Conservation (phyloP, 352 stramenopile species). For the Globisporangium rhizosaccharum region DNA sequence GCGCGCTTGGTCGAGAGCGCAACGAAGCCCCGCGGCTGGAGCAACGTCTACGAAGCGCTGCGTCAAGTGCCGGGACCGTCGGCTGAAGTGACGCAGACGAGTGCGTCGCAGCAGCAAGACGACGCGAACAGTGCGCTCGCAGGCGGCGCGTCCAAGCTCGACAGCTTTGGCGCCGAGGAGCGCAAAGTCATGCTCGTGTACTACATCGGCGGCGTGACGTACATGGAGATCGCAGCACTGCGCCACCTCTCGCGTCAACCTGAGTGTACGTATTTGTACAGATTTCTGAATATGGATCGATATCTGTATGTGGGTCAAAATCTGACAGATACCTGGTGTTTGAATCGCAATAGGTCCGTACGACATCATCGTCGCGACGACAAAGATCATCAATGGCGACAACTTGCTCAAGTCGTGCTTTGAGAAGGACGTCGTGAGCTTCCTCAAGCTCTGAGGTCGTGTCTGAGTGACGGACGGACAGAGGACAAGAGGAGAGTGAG, state of each 20-base stretch:
- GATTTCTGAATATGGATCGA: background rate
- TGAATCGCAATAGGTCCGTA: constrained; percentile 45
- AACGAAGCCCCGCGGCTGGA: constrained; percentile 74
- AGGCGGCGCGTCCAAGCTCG: constrained; percentile 38
- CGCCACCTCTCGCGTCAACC: constrained; percentile 91
- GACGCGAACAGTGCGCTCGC: constrained; percentile 11
- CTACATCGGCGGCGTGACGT: constrained; percentile 95
- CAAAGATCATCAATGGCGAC: constrained; percentile 89
- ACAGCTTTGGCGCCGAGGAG: constrained; percentile 69
- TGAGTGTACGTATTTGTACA: constrained; percentile 69
- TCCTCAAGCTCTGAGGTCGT: constrained; percentile 57
- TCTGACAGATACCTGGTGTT: background rate
- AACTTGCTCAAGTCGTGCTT: constrained; percentile 85
- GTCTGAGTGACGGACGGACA: too few species aligned
- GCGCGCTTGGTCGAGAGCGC: constrained; percentile 91
- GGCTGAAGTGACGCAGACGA: constrained; percentile 66
- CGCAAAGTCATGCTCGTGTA: constrained; percentile 95
- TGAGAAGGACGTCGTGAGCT: constrained; percentile 75
- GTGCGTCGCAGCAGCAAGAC: constrained; percentile 6
- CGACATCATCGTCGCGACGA: constrained; percentile 92
- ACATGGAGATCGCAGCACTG: constrained; percentile 95
- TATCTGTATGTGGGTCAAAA: constrained; percentile 3
- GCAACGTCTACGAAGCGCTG: constrained; percentile 72
- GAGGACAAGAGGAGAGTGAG: too few species aligned
- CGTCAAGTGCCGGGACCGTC: constrained; percentile 77